Percentiles rank a stretch among this genome's conserved stretches.
Evolutionary conservation across 306 rosid species (phyloP).

Genomic region (Canavalia gladiata): DNA sequence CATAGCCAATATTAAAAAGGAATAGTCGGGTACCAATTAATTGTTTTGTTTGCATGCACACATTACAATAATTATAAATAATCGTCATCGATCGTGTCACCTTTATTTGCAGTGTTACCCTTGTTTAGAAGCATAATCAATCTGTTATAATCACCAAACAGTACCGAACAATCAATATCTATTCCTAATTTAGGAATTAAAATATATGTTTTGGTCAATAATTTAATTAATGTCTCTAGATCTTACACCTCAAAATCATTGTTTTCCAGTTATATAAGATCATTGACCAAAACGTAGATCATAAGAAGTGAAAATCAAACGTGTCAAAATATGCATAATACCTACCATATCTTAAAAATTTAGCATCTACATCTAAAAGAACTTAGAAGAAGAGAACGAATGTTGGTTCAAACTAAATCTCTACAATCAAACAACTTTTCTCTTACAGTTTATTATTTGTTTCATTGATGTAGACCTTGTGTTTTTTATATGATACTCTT

Average conservation of each 20-base stretch:
- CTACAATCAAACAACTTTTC: constrained; percentile 16
- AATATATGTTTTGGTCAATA: background rate
- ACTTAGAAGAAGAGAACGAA: background rate
- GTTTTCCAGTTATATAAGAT: constrained; percentile 3
- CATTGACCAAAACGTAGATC: constrained; percentile 5
- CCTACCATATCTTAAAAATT: constrained; percentile 49
- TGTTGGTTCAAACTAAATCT: constrained; percentile 35
- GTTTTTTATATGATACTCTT: constrained; percentile 16
- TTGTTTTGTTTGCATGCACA: constrained; percentile 10
- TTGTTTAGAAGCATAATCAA: background rate
- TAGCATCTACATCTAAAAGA: constrained; percentile 34
- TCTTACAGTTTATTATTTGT: constrained; percentile 13
- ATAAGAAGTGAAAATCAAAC: constrained; percentile 54
- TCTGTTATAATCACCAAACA: constrained; percentile 9
- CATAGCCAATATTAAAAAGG: constrained; percentile 1
- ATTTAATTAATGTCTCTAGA: background rate
- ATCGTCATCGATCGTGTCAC: background rate
- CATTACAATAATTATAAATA: constrained; percentile 23
- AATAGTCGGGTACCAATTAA: constrained; percentile 23
- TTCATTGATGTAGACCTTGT: constrained; percentile 40
- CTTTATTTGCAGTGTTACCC: background rate
- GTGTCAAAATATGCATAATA: constrained; percentile 45
- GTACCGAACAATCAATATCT: background rate
- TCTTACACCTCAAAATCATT: background rate
- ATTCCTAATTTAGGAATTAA: background rate